These are phyloP conservation scores for Alternaria atra DNA, from an alignment of 2,329 filamentous ascomycete genomes.

Conservation along the genomic window DNA sequence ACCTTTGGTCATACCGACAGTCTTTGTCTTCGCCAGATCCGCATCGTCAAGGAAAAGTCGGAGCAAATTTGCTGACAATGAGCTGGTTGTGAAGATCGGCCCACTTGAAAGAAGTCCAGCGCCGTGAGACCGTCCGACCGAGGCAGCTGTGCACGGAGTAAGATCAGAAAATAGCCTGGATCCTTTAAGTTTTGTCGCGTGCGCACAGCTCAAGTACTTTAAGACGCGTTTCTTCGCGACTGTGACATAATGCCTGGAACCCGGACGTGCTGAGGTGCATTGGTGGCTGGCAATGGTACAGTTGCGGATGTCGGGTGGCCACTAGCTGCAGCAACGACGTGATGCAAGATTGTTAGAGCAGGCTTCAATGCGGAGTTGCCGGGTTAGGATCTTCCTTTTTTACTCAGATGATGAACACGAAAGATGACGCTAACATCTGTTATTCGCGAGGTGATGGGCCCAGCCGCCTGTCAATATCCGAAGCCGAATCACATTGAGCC, in stretches of 20 bases:
- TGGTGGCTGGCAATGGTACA: constrained; percentile 32
- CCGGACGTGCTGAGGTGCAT: constrained; percentile 32
- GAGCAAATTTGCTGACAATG: constrained; percentile 37
- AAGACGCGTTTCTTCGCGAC: constrained; percentile 46
- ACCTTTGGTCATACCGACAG: constrained; percentile 33
- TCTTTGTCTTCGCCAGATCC: constrained; percentile 17
- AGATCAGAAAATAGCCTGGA: constrained; percentile 37
- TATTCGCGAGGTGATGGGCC: constrained; percentile 33
- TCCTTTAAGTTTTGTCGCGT: constrained; percentile 39
- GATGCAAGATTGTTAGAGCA: constrained; percentile 20
- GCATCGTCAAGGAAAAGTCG: constrained; percentile 33
- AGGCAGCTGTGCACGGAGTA: constrained; percentile 36
- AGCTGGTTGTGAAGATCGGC: constrained; percentile 15
- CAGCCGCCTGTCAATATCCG: constrained; percentile 37
- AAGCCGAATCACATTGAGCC: constrained; percentile 34
- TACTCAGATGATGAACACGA: constrained; percentile 28
- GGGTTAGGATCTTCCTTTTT: constrained; percentile 38
- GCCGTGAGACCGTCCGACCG: constrained; percentile 21
- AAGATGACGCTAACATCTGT: constrained; percentile 37
- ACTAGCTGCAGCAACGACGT: constrained; percentile 40
- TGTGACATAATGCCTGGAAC: constrained; percentile 37
- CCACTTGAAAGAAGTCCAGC: constrained; percentile 35
- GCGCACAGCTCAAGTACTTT: constrained; percentile 38
- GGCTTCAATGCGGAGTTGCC: constrained; percentile 28
- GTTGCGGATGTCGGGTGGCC: constrained; percentile 39